Conservation (phyloP, 129 eudicot species). For the carrot (Daucus carota) region DNA sequence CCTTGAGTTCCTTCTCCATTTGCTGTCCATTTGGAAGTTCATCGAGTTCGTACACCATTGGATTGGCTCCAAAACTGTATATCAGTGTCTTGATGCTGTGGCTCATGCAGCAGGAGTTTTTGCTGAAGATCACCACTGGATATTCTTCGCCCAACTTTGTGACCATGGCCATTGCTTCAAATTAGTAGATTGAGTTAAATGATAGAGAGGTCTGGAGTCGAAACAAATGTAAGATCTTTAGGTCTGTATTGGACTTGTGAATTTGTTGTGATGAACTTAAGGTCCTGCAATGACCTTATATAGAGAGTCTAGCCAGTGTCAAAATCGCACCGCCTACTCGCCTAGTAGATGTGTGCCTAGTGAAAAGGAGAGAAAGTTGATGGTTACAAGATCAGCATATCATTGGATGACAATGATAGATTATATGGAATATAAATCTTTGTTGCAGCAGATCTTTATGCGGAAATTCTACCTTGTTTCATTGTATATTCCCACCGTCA, state of each 20-base stretch:
- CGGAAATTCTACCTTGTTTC: slow-evolving; percentile 6
- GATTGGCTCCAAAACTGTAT: slow-evolving; percentile 67
- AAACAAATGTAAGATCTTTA: not conserved
- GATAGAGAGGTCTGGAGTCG: not conserved
- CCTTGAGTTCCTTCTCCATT: slow-evolving; percentile 46
- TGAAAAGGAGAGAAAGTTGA: not conserved
- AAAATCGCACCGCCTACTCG: not conserved
- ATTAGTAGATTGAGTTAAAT: not conserved
- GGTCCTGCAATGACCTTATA: slow-evolving; percentile 15
- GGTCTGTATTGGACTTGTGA: slow-evolving; percentile 1
- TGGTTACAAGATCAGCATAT: slow-evolving; percentile 4
- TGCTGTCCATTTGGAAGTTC: slow-evolving; percentile 47
- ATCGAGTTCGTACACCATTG: slow-evolving; percentile 58
- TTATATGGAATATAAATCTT: slow-evolving; percentile 3
- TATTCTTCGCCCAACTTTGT: slow-evolving; percentile 31
- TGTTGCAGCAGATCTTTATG: not conserved
- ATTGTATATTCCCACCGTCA: not conserved
- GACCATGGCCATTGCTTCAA: slow-evolving; percentile 34
- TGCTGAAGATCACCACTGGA: slow-evolving; percentile 65
- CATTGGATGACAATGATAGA: slow-evolving; percentile 1
- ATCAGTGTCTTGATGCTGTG: slow-evolving; percentile 61
- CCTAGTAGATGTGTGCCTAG: not conserved
- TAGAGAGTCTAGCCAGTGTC: slow-evolving; percentile 1
- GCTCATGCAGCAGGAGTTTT: slow-evolving; percentile 53
- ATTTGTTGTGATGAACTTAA: slow-evolving; percentile 10